A percentile compares a stretch with the other conserved stretches of the same genome.
phyloP scores from a whole-genome alignment of 2,329 filamentous ascomycete genomes.

The Coccinonectria pachysandricola region DNA sequence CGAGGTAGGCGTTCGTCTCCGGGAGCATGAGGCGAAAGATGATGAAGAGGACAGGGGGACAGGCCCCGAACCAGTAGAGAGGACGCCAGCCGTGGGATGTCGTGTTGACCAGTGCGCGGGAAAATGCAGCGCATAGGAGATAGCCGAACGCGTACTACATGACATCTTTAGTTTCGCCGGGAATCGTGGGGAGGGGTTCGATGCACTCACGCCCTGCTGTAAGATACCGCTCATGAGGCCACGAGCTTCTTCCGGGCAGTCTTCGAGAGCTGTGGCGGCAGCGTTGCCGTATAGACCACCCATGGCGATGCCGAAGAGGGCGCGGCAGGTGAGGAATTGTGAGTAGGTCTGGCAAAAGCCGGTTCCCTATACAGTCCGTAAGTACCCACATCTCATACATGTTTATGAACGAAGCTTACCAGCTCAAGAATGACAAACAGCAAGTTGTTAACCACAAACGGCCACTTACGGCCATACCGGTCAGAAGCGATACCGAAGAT shows the following conservation, averaged over 20 bases:
- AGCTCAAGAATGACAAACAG: constrained; percentile 64
- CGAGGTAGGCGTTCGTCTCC: constrained; percentile 64
- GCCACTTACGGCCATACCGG: constrained; percentile 55
- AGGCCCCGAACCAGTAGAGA: constrained; percentile 81
- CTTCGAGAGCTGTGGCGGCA: constrained; percentile 68
- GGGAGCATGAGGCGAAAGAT: constrained; percentile 65
- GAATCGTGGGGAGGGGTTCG: constrained; percentile 1
- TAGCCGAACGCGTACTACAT: constrained; percentile 57
- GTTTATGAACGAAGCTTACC: constrained; percentile 28
- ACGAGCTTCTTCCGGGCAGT: constrained; percentile 55
- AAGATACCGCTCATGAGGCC: constrained; percentile 68
- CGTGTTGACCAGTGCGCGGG: constrained; percentile 60
- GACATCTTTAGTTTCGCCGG: too few relatives aligned
- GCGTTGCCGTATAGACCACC: constrained; percentile 72
- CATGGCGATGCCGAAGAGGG: constrained; percentile 73
- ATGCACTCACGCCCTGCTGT: constrained; percentile 50
- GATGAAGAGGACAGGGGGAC: constrained; percentile 73
- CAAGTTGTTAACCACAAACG: constrained; percentile 65
- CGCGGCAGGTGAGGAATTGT: constrained; percentile 64
- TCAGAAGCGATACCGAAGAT: constrained; percentile 45
- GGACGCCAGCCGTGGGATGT: constrained; percentile 74
- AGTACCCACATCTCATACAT: constrained; percentile 5
- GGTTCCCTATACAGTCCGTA: constrained; percentile 36
- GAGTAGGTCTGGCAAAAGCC: constrained; percentile 58
- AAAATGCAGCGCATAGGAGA: constrained; percentile 47